phyloP scores from a whole-genome alignment of 352 stramenopile species.

The Phytophthora hibernalis region DNA sequence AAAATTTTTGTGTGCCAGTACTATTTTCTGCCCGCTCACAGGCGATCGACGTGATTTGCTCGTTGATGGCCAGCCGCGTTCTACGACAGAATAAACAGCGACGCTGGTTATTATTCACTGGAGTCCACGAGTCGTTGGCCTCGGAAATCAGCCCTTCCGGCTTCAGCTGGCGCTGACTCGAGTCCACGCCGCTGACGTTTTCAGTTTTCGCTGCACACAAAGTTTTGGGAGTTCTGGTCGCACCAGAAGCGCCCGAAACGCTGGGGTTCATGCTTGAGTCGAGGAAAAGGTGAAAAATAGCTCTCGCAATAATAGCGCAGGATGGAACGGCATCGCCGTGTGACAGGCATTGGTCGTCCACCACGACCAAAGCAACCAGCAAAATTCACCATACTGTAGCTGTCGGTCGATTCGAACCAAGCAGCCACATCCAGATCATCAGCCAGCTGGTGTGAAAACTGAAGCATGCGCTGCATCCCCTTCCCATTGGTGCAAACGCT shows the following conservation, averaged over 20 bases:
- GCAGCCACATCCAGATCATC: constrained; percentile 30
- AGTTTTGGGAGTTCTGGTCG: constrained; percentile 23
- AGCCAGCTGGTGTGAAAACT: constrained; percentile 31
- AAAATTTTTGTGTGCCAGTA: no score
- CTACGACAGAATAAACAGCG: no score
- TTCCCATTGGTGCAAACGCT: constrained; percentile 8
- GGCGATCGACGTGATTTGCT: constrained; percentile 20
- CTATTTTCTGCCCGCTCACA: no score
- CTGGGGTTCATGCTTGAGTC: constrained; percentile 1
- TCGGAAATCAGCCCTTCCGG: background rate
- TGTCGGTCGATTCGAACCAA: constrained; percentile 11
- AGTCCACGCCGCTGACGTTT: background rate
- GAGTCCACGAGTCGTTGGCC: constrained; percentile 5
- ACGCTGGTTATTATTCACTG: no score
- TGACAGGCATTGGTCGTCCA: constrained; percentile 6
- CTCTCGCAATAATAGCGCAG: background rate
- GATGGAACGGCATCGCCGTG: background rate
- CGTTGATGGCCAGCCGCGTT: no score
- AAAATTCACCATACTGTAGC: background rate
- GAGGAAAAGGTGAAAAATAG: background rate
- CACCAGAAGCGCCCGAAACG: constrained; percentile 21
- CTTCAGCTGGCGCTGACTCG: constrained; percentile 13
- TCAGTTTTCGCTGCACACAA: background rate
- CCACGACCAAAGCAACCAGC: background rate
- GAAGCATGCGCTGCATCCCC: constrained; percentile 18